A percentile compares a stretch with the other conserved stretches of the same genome.
Conservation (phyloP, 768 basidiomycete genomes). For the Tulasnella sp. region DNA sequence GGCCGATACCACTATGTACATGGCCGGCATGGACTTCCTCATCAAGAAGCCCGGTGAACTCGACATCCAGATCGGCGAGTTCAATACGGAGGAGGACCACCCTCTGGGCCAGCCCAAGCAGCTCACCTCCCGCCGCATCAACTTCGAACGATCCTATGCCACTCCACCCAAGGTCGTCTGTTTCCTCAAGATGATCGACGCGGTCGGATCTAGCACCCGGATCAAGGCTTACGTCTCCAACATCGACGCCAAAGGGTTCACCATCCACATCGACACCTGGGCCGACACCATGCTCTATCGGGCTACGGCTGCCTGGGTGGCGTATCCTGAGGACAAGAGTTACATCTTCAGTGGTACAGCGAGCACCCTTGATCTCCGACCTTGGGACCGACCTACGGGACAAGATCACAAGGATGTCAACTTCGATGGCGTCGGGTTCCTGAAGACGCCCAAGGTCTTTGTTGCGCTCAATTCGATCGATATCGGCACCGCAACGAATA, state of each 20-base stretch:
- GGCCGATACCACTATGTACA: neutral
- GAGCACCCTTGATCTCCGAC: neutral
- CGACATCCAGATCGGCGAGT: neutral
- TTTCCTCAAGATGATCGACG: neutral
- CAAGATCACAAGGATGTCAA: neutral
- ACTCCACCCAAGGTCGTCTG: neutral
- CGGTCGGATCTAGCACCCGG: neutral
- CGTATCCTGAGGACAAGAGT: neutral
- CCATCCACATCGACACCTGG: neutral
- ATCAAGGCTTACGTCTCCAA: neutral
- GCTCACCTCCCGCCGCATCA: neutral
- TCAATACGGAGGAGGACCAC: conserved; percentile 4
- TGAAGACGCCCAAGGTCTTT: conserved; percentile 2
- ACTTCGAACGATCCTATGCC: neutral
- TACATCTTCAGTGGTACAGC: neutral
- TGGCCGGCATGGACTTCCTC: neutral
- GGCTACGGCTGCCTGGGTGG: neutral
- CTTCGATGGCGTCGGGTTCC: neutral
- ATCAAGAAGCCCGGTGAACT: neutral
- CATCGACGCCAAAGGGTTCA: neutral
- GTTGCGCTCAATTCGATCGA: conserved; percentile 14
- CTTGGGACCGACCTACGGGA: neutral
- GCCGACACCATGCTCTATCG: neutral
- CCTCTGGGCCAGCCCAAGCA: neutral
- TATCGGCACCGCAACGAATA: neutral